Conservation (phyloP, 1,139 yeast species). For the Geotrichum siamense region DNA sequence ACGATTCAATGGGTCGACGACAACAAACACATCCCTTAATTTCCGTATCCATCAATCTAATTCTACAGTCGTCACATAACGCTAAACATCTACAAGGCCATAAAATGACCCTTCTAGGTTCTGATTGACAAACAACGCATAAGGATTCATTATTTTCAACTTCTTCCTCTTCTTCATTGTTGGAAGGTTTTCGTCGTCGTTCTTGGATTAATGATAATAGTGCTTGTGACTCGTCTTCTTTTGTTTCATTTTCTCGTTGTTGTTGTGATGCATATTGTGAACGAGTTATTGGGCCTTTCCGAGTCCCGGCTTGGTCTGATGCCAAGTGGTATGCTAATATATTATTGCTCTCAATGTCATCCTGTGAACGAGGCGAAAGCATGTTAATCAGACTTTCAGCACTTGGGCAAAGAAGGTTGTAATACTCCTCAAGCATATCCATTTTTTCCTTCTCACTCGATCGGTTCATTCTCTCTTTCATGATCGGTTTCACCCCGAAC, state of each 20-base stretch:
- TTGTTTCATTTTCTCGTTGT: too few species aligned
- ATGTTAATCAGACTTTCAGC: slow-evolving; percentile 23
- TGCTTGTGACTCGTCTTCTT: slow-evolving; percentile 17
- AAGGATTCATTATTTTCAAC: slow-evolving; percentile 19
- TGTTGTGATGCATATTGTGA: slow-evolving; percentile 20
- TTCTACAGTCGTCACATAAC: slow-evolving; percentile 75
- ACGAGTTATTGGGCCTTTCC: slow-evolving; percentile 21
- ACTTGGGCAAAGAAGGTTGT: slow-evolving; percentile 23
- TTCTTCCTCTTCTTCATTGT: slow-evolving; percentile 4
- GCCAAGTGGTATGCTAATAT: slow-evolving; percentile 20
- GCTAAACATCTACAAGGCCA: slow-evolving; percentile 96
- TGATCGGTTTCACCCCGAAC: slow-evolving; percentile 2
- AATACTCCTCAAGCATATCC: slow-evolving; percentile 20
- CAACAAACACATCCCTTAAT: slow-evolving; percentile 84
- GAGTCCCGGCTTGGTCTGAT: background rate
- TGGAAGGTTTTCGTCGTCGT: slow-evolving; percentile 15
- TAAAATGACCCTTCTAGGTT: slow-evolving; percentile 66
- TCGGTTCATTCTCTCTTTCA: background rate
- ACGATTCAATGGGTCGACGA: slow-evolving; percentile 55
- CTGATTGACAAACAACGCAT: slow-evolving; percentile 78
- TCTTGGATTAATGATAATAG: slow-evolving; percentile 19
- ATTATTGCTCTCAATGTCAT: slow-evolving; percentile 23
- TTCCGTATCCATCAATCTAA: slow-evolving; percentile 65
- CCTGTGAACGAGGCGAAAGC: slow-evolving; percentile 24
- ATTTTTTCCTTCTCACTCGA: slow-evolving; percentile 3